These are phyloP conservation scores for Zizania palustris DNA, from an alignment of 202 grass and related monocot species.

Conservation along the genomic window DNA sequence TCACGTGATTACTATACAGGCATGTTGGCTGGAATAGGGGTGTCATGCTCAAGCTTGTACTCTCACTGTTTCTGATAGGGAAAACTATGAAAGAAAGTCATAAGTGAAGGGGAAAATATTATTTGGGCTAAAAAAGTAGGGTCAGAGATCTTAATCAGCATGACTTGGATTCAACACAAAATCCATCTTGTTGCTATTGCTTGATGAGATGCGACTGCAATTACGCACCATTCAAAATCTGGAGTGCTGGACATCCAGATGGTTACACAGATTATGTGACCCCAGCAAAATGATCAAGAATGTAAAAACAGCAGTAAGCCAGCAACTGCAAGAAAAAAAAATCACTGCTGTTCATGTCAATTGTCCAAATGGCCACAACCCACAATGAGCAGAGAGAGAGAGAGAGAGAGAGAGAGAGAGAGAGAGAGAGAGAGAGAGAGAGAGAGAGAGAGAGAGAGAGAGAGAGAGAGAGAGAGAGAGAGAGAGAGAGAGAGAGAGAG, in stretches of 20 bases:
- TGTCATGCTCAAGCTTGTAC: not conserved
- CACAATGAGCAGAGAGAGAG: no score
- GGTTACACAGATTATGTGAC: not conserved
- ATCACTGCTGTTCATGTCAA: not conserved
- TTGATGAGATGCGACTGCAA: not conserved
- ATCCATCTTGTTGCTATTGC: not conserved
- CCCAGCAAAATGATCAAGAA: not conserved
- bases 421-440: no score
- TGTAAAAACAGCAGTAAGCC: no score
- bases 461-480: no score
- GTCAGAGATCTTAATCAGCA: slow-evolving; percentile 41
- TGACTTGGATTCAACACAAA: slow-evolving; percentile 47
- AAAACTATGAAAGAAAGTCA: not conserved
- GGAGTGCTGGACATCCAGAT: not conserved
- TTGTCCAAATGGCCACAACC: no score
- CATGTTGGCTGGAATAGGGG: not conserved
- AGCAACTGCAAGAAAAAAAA: no score
- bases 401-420: no score
- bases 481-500: no score
- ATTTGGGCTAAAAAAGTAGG: not conserved
- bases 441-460: no score
- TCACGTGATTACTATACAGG: not conserved
- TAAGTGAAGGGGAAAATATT: no score
- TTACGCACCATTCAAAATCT: not conserved
- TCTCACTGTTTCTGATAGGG: slow-evolving; percentile 3